phyloP scores from a whole-genome alignment of 192 early-diverging fungal species.

The Dispira parvispora region DNA sequence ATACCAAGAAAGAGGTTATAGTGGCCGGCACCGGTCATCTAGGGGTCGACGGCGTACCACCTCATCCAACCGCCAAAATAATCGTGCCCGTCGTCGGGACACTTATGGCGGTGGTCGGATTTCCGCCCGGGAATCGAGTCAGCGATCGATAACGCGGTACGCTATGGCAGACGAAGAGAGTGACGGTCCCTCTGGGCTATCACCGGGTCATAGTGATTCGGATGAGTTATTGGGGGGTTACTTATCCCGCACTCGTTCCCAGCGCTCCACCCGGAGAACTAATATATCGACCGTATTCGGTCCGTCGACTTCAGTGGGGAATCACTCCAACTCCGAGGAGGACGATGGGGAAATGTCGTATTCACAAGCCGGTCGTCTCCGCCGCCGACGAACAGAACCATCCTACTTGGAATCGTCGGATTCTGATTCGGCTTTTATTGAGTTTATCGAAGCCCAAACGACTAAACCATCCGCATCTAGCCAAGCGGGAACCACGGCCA shows the following conservation, averaged over 20 bases:
- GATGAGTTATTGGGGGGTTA: background rate
- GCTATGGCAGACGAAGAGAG: background rate
- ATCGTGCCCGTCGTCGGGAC: background rate
- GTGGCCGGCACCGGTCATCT: too few species aligned
- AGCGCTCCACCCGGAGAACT: background rate
- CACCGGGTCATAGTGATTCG: background rate
- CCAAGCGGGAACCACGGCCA: too few species aligned
- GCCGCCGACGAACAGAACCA: background rate
- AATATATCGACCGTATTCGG: background rate
- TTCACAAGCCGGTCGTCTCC: background rate
- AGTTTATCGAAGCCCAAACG: too few species aligned
- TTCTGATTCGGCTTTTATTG: slow-evolving; percentile 3
- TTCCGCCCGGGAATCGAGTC: background rate
- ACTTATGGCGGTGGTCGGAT: background rate
- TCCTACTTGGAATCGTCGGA: slow-evolving; percentile 10
- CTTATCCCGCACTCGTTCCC: background rate
- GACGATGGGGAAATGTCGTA: background rate
- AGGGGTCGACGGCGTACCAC: too few species aligned
- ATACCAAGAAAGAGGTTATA: too few species aligned
- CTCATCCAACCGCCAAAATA: background rate
- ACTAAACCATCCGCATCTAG: too few species aligned
- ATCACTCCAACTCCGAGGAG: background rate
- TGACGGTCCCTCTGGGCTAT: background rate
- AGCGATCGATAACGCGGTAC: background rate
- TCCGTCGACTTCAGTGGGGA: background rate